Evolutionary conservation across 2,329 filamentous ascomycete species (phyloP), one percentile per base, ranked within the genome.

Genomic region (Aspergillus sp.): DNA sequence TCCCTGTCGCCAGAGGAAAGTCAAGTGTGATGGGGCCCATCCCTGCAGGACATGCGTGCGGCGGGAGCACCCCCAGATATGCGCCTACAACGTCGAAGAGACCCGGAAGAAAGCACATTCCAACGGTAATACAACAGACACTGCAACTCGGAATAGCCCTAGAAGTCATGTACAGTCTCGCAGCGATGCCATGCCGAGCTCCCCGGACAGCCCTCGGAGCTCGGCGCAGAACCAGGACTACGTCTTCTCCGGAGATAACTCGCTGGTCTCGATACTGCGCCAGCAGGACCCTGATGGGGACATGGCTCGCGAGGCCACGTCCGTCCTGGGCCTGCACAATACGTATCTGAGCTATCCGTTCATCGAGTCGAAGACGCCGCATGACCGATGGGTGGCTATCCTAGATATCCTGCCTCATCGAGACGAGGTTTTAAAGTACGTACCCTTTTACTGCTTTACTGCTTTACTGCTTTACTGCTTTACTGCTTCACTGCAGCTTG

Each of bases 1-100:
- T 57, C 70, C 71, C 5, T 73, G 71, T 56, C 66, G 67, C 15
- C 68, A 72, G 54, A 67, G 72, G n/a, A 73, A 74, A 50, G 71
- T 74, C 12, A 73, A 73, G 58, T 74, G 72, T 40, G 70, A 73
- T 41, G 67, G 66, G 3, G 49, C 19, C 2, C 61, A 66, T 5
- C 70, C 70, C 11, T 73, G 71, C 55, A 59, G 57, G 17, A 72
- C 67, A 0, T 73, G 71, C 50, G 57, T 57, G 17, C 64, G 63
- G 33, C 60, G 70, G 3, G 66, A 62, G 13, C 69, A 73, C 46
- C 67, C 68, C 3, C 51, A 69, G 8, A 70, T 72, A 9, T 72
- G 70, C 49, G 61, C 62, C 0, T 72, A 69, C 42, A 58, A 61
- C 53, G 22, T 56, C 11, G 37, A 27, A n/a, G 39, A 45, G 1